These are phyloP conservation scores for Trypanosoma theileri DNA, from an alignment of 208 protist genomes.

Conservation along the genomic window DNA sequence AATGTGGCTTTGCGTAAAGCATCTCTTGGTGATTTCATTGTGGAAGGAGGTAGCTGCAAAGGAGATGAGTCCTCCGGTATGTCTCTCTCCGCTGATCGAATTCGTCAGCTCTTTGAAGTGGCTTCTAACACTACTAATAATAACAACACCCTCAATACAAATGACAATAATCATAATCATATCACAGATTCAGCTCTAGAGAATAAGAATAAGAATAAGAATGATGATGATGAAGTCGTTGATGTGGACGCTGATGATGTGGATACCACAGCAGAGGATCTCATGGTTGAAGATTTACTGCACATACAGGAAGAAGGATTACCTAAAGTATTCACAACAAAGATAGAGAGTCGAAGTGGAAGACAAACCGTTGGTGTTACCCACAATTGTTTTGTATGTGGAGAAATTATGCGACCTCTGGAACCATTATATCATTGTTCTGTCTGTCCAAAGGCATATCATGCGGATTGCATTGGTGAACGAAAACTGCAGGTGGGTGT, in stretches of 20 bases:
- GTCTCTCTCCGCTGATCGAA: constrained; percentile 43
- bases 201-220: too few species aligned
- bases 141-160: background rate
- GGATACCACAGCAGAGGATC: constrained; percentile 30
- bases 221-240: too few species aligned
- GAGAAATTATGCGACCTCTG: constrained; percentile 71
- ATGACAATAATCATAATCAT: background rate
- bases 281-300: constrained; percentile 56
- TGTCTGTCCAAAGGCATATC: constrained; percentile 82
- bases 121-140: background rate
- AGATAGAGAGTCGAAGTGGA: background rate
- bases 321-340: constrained; percentile 5
- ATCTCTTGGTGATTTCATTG: constrained; percentile 93
- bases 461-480: constrained; percentile 71
- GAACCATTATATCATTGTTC: constrained; percentile 82
- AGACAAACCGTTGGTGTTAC: constrained; percentile 27
- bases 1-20: constrained; percentile 92
- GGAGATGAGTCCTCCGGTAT: constrained; percentile 13
- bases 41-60: constrained; percentile 54
- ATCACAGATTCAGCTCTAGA: too few species aligned
- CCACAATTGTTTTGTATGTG: constrained; percentile 74
- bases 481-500: constrained; percentile 30
- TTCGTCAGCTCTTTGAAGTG: constrained; percentile 51
- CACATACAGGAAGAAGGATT: constrained; percentile 44
- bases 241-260: background rate